These are phyloP conservation scores for Adansonia gregorii DNA, from an alignment of 441 rosid species.

Conservation along the genomic window DNA sequence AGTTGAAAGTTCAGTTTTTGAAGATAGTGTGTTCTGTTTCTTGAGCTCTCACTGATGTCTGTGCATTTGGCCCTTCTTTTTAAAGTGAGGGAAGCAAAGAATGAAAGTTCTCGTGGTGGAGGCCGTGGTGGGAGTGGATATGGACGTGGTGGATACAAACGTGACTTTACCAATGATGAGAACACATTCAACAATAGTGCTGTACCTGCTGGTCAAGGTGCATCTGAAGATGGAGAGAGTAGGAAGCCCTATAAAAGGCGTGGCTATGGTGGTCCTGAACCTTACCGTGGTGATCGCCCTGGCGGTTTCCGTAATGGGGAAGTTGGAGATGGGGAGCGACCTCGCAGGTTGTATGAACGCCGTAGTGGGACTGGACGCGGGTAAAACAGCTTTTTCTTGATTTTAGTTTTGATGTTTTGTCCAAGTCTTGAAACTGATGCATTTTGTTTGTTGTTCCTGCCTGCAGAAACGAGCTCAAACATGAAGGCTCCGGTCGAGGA, in stretches of 20 bases:
- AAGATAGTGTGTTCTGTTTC: background rate
- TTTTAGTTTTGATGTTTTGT: background rate
- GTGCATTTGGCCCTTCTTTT: background rate
- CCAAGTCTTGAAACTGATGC: background rate
- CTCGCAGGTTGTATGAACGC: constrained; percentile 59
- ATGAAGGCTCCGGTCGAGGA: constrained; percentile 72
- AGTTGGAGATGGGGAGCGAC: constrained; percentile 54
- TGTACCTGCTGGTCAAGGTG: constrained; percentile 30
- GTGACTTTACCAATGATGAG: constrained; percentile 30
- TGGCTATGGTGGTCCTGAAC: constrained; percentile 29
- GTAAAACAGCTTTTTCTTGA: constrained; percentile 38
- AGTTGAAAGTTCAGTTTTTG: background rate
- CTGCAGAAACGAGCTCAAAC: constrained; percentile 60
- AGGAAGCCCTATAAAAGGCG: constrained; percentile 35
- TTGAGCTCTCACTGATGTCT: background rate
- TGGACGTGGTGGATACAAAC: constrained; percentile 34
- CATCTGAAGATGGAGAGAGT: constrained; percentile 34
- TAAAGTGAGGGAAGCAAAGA: constrained; percentile 36
- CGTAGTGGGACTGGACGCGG: constrained; percentile 80
- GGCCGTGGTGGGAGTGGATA: constrained; percentile 32
- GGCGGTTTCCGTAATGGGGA: constrained; percentile 62
- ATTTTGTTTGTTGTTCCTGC: background rate
- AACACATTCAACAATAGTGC: constrained; percentile 24
- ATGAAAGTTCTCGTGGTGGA: constrained; percentile 33
- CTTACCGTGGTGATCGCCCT: constrained; percentile 55